A percentile compares a stretch with the other conserved stretches of the same genome.
These are phyloP conservation scores for Acephala macrosclerotiorum DNA, from an alignment of 2,329 filamentous ascomycete genomes.

Conservation along the genomic window DNA sequence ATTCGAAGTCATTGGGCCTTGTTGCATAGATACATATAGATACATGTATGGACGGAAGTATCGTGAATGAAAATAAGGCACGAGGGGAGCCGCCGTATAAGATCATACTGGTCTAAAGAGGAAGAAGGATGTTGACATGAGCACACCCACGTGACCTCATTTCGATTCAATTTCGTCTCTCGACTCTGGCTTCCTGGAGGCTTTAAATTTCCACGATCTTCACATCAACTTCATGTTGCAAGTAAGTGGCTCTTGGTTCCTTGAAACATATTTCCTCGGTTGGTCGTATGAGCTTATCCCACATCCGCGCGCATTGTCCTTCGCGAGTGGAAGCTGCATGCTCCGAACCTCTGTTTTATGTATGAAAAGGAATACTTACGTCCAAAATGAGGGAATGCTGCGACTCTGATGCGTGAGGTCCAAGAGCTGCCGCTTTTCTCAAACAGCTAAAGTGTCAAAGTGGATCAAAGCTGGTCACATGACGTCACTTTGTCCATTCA, in stretches of 20 bases:
- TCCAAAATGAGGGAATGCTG: neutral
- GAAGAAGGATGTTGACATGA: no score
- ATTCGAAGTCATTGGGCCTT: neutral
- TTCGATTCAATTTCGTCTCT: no score
- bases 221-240: no score
- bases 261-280: neutral
- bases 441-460: slow-evolving; percentile 6
- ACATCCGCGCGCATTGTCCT: neutral
- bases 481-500: slow-evolving; percentile 2
- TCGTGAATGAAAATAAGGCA: neutral
- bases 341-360: neutral
- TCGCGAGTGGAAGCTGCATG: neutral
- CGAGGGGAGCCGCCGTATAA: neutral
- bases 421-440: neutral
- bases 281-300: neutral
- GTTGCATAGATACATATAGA: neutral
- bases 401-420: neutral
- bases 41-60: neutral
- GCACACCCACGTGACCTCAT: no score
- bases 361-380: neutral
- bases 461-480: slow-evolving; percentile 3
- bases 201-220: no score
- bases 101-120: neutral
- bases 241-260: neutral
- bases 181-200: no score